Evolutionary conservation across 169 alveolate species (phyloP), one percentile per base, ranked within the genome.

Genomic region (Eimeria necatrix): DNA sequence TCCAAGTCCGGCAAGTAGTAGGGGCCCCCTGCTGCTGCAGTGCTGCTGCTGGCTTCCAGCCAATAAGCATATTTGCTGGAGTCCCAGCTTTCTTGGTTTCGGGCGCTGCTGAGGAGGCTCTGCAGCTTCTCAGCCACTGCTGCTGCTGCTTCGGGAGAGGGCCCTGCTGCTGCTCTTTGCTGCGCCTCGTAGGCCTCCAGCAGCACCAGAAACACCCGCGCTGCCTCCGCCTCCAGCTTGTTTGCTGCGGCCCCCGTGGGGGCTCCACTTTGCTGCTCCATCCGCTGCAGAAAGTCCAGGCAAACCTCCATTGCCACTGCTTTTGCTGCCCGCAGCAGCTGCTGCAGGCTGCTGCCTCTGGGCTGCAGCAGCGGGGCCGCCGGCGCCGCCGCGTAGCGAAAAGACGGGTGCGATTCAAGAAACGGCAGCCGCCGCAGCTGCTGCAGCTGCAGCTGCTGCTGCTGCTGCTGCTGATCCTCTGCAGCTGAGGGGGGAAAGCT

Each of bases 191-290:
- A 32, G 18, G 56, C 59, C 73, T 32, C 91, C 59, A 83, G 48
- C 18, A 59, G 6, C 60, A 83, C 52, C 14, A 52, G 76, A 10
- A 83, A 16, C 26, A 83, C 18, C 4, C 91, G 91, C 0, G 91
- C 91, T 3, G 60, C 91, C 70, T 83, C 91, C 8, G 78, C 32
- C 59, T 83, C 91, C 59, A 83, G 32, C 78, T 73, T 12, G 56
- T 4, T 83, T 6, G 91, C 59, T 3, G 64, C 91, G 14, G 26
- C 18, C 7, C 48, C 59, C 6, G 78, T 22, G 10, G 53, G 49
- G 1, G 53, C 20, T 5, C 16, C 5, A 20, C 10, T 9, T 2
- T 9, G 8, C n/a, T 71, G 56, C 48, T 53, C n/a, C 41, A 81
- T 1, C 4, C 74, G 32, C 12, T 5, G 18, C 20, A 81, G 24